phyloP scores from a whole-genome alignment of 495 filamentous ascomycete genomes.

The Penicillium manginii region DNA sequence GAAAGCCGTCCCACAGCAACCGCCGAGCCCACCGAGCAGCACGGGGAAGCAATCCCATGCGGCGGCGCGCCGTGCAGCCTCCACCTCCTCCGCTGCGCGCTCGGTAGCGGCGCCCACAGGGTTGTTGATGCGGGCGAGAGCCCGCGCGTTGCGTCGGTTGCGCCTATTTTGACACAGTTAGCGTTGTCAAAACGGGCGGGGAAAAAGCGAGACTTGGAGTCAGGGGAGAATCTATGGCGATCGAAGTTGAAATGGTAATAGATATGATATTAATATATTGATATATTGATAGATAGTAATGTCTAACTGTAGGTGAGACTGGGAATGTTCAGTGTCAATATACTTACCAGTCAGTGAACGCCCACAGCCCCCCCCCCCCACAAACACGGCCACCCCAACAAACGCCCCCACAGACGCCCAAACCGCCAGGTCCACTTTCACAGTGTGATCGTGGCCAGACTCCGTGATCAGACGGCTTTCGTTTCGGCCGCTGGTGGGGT shows the following conservation, averaged over 20 bases:
- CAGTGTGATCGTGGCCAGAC: background rate
- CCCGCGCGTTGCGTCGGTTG: background rate
- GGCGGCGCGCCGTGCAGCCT: background rate
- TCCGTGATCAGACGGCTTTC: background rate
- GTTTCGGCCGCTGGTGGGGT: background rate
- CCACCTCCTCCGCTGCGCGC: background rate
- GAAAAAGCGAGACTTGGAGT: background rate
- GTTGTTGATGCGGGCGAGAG: background rate
- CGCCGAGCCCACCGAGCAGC: background rate
- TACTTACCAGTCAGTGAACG: background rate
- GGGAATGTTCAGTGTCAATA: too few relatives aligned
- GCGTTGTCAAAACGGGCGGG: background rate
- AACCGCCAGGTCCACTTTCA: background rate
- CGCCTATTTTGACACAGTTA: background rate
- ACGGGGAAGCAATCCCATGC: background rate
- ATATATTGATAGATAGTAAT: background rate
- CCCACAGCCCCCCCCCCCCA: background rate
- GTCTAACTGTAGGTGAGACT: slow-evolving; percentile 2
- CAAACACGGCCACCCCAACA: too few relatives aligned
- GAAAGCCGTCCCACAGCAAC: background rate
- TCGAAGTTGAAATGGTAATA: background rate
- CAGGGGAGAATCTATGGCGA: background rate
- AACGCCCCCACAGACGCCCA: too few relatives aligned
- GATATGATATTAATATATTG: background rate
- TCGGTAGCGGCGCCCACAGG: background rate